These are phyloP conservation scores for Thielaviopsis musarum DNA, from an alignment of 2,329 filamentous ascomycete species.

Conservation along the genomic window DNA sequence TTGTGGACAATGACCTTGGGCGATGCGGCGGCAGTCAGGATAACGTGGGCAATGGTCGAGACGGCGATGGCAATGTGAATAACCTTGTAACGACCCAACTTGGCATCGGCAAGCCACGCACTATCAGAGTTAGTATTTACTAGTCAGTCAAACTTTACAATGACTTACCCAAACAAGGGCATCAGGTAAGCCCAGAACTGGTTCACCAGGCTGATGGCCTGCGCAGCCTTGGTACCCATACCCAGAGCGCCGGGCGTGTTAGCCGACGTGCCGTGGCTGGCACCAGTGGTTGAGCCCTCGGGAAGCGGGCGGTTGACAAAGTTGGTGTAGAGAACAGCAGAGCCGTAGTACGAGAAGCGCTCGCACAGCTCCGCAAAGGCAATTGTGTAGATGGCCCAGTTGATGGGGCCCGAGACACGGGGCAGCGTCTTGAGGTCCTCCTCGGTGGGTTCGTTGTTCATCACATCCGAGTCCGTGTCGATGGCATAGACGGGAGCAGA, in stretches of 20 bases:
- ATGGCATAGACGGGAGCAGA: slow-evolving; percentile 14
- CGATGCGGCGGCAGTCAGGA: slow-evolving; percentile 48
- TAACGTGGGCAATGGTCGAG: slow-evolving; percentile 47
- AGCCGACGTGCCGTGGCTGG: slow-evolving; percentile 19
- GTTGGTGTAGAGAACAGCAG: slow-evolving; percentile 50
- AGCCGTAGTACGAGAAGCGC: slow-evolving; percentile 64
- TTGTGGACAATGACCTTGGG: slow-evolving; percentile 42
- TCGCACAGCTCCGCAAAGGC: slow-evolving; percentile 61
- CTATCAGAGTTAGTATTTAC: slow-evolving; percentile 15
- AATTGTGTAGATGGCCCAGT: slow-evolving; percentile 50
- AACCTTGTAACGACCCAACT: slow-evolving; percentile 56
- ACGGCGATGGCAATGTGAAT: slow-evolving; percentile 51
- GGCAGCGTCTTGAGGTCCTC: slow-evolving; percentile 45
- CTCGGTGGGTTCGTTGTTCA: slow-evolving; percentile 34
- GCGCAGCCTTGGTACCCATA: slow-evolving; percentile 38
- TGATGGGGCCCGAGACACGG: slow-evolving; percentile 46
- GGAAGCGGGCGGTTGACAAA: slow-evolving; percentile 43
- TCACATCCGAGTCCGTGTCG: slow-evolving; percentile 16
- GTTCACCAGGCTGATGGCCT: slow-evolving; percentile 35
- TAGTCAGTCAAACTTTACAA: neutral
- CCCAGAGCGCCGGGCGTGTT: slow-evolving; percentile 35
- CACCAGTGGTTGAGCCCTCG: slow-evolving; percentile 34
- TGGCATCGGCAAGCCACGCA: slow-evolving; percentile 47
- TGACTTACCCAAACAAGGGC: slow-evolving; percentile 34
- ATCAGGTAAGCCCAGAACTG: slow-evolving; percentile 45